These are phyloP conservation scores for Pinus taeda DNA, from an alignment of 75 land plant genomes.

Conservation along the genomic window DNA sequence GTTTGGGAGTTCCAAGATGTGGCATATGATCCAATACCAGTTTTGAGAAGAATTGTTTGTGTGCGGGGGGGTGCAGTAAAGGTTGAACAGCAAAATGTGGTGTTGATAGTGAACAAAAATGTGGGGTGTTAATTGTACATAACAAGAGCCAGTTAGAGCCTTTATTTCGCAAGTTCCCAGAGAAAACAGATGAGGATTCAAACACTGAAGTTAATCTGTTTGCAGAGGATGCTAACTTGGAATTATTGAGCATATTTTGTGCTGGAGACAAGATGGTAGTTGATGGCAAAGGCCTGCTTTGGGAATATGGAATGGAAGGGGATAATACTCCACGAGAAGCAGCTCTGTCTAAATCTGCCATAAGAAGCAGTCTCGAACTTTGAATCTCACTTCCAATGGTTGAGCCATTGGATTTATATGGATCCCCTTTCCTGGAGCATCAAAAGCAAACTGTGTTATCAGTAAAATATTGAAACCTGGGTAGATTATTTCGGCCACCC, in stretches of 20 bases:
- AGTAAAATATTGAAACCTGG: background rate
- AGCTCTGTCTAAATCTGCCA: background rate
- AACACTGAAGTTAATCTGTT: background rate
- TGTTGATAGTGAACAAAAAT: background rate
- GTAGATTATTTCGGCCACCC: constrained; percentile 2
- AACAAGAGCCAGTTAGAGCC: background rate
- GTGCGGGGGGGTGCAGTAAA: background rate
- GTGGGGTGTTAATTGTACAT: background rate
- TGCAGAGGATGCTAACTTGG: background rate
- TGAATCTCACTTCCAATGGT: constrained; percentile 1
- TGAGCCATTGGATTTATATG: background rate
- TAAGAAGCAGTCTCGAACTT: background rate
- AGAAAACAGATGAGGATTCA: background rate
- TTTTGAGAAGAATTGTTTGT: background rate
- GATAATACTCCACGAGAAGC: constrained; percentile 1
- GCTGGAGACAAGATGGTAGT: background rate
- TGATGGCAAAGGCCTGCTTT: background rate
- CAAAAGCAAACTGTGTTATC: background rate
- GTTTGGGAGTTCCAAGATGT: background rate
- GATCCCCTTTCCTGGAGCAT: constrained; percentile 5
- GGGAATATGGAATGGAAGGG: background rate
- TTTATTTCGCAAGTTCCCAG: background rate
- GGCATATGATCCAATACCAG: background rate
- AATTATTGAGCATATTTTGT: too few relatives aligned
- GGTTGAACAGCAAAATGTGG: constrained; percentile 5